These are phyloP conservation scores for Diversispora epigaea DNA, from an alignment of 192 early-diverging fungal species.

Conservation along the genomic window DNA sequence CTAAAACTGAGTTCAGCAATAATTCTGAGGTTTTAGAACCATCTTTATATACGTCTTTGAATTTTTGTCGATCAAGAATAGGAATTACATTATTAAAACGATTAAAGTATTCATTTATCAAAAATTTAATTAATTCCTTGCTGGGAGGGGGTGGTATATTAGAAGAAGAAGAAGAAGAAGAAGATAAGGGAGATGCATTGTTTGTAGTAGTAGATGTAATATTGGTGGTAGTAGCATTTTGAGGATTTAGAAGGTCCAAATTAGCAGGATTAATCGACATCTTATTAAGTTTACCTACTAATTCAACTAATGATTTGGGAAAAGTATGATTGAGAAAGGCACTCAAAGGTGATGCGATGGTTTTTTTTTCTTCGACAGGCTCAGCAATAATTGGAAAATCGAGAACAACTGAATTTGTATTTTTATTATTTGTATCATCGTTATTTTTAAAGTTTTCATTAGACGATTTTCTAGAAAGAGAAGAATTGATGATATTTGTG, in stretches of 20 bases:
- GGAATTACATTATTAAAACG: slow-evolving; percentile 16
- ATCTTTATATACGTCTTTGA: slow-evolving; percentile 9
- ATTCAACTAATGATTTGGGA: slow-evolving; percentile 26
- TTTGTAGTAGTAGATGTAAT: not conserved
- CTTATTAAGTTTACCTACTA: slow-evolving; percentile 22
- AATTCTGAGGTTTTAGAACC: slow-evolving; percentile 12
- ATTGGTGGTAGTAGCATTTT: not conserved
- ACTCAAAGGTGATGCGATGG: not conserved
- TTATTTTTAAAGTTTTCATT: not conserved
- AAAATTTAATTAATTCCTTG: slow-evolving; percentile 16
- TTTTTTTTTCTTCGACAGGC: not conserved
- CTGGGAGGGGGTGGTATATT: not conserved
- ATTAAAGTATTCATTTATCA: slow-evolving; percentile 22
- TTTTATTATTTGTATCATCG: not conserved
- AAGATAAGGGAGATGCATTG: not conserved
- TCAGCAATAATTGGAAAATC: slow-evolving; percentile 23
- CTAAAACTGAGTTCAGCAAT: slow-evolving; percentile 12
- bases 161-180: not conserved
- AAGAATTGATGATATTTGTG: not conserved
- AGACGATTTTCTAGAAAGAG: not conserved
- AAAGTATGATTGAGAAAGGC: slow-evolving; percentile 17
- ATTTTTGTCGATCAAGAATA: slow-evolving; percentile 27
- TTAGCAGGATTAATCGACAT: not conserved
- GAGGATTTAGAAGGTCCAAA: not conserved
- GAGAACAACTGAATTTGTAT: slow-evolving; percentile 4